Conservation (phyloP, 176 grass and related monocot species). For the Avena sativa region DNA sequence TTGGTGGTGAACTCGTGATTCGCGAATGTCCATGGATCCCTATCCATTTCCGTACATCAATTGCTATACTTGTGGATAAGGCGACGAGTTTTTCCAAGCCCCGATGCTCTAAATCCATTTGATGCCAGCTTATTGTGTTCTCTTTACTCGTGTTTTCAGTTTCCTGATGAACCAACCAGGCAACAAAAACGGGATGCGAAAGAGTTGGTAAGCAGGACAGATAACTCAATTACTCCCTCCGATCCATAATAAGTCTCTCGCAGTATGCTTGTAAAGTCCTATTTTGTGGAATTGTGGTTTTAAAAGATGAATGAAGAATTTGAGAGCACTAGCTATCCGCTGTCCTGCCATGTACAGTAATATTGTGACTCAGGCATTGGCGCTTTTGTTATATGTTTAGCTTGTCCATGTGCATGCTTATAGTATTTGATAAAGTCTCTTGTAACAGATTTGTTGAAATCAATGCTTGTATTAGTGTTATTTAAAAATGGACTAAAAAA, state of each 20-base stretch:
- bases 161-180: conserved; percentile 82
- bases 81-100: neutral
- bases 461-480: conserved; percentile 5
- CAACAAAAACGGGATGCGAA: conserved; percentile 91
- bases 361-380: neutral
- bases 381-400: neutral
- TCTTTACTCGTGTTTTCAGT: conserved; percentile 55
- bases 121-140: neutral
- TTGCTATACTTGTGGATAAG: neutral
- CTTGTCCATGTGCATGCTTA: neutral
- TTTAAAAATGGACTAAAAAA: neutral
- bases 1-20: neutral
- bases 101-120: neutral
- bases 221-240: neutral
- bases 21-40: neutral
- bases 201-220: conserved; percentile 69
- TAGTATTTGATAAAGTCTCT: neutral
- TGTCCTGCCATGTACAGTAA: conserved; percentile 8
- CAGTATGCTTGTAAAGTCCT: neutral
- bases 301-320: neutral
- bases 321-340: neutral
- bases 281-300: neutral
- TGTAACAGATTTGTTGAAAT: neutral
- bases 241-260: no score
- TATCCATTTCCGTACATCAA: conserved; percentile 12